Evolutionary conservation across 2,329 filamentous ascomycete species (phyloP).

Genomic region (Fusarium papillatum): DNA sequence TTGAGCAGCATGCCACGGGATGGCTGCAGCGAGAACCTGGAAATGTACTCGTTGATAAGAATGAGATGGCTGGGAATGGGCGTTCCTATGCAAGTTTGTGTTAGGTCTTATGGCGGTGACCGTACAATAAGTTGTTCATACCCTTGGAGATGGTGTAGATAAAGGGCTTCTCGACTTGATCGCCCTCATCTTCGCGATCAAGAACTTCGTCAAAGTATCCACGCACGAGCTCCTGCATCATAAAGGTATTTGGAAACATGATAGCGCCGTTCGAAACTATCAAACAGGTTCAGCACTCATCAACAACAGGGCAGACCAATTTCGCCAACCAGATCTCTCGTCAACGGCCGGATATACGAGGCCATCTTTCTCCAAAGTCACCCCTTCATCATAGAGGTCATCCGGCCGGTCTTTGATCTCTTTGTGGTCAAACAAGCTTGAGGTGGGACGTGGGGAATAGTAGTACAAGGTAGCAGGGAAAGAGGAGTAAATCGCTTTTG

Average conservation of each 20-base stretch:
- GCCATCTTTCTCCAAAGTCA: conserved; percentile 14
- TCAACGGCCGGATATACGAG: conserved; percentile 30
- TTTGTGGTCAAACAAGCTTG: conserved; percentile 16
- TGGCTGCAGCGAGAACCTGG: conserved; percentile 36
- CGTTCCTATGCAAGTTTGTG: conserved; percentile 11
- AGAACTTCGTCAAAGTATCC: conserved; percentile 27
- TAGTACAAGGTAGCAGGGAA: conserved; percentile 30
- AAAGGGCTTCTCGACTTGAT: conserved; percentile 13
- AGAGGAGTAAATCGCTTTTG: conserved; percentile 29
- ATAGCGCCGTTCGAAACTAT: conserved; percentile 32
- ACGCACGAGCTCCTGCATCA: conserved; percentile 31
- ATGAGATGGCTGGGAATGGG: conserved; percentile 23
- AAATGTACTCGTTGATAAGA: conserved; percentile 28
- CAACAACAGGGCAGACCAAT: too few species aligned
- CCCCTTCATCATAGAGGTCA: conserved; percentile 19
- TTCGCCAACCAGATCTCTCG: not conserved
- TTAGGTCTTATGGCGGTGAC: not conserved
- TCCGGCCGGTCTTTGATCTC: not conserved
- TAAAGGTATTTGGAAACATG: conserved; percentile 41
- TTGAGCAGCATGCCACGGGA: conserved; percentile 29
- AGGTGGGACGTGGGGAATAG: conserved; percentile 20
- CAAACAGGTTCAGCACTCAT: not conserved
- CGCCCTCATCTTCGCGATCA: conserved; percentile 23
- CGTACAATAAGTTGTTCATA: not conserved
- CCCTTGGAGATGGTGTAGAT: conserved; percentile 32